A percentile compares a stretch with the other conserved stretches of the same genome.
Conservation (phyloP, 345 rosid genomes). For the Bretschneidera sinensis region DNA sequence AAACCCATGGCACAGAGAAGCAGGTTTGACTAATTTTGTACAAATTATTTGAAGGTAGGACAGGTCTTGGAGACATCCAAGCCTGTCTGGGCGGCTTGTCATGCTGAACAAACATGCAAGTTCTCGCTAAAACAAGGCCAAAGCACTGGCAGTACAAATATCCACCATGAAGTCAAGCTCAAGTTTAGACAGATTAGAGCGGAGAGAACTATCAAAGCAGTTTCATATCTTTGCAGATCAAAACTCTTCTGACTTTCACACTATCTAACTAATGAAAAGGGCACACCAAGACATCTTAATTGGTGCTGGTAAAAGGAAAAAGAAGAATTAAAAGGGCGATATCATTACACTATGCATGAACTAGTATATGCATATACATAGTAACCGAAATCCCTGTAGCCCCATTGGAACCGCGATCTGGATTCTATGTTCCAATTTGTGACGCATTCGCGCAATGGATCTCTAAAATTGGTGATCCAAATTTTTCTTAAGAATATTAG, state of each 20-base stretch:
- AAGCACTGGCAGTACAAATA: neutral
- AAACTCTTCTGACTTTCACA: neutral
- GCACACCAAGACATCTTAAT: neutral
- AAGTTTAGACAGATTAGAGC: neutral
- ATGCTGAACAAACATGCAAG: neutral
- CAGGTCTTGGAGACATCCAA: conserved; percentile 1
- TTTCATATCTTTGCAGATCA: neutral
- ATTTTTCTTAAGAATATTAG: too few relatives aligned
- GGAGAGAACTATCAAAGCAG: neutral
- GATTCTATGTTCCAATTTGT: too few relatives aligned
- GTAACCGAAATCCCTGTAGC: too few relatives aligned
- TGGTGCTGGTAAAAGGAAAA: neutral
- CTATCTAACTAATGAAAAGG: neutral
- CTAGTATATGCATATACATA: too few relatives aligned
- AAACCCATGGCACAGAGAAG: neutral
- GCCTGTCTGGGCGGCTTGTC: neutral
- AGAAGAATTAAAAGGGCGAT: too few relatives aligned
- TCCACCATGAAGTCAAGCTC: neutral
- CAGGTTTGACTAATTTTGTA: conserved; percentile 9
- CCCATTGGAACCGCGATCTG: too few relatives aligned
- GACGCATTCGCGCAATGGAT: too few relatives aligned
- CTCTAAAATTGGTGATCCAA: too few relatives aligned
- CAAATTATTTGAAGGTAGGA: neutral
- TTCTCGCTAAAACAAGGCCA: neutral
- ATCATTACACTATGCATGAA: too few relatives aligned